These are phyloP conservation scores for Phytophthora quininea DNA, from an alignment of 352 stramenopile genomes.

Conservation along the genomic window DNA sequence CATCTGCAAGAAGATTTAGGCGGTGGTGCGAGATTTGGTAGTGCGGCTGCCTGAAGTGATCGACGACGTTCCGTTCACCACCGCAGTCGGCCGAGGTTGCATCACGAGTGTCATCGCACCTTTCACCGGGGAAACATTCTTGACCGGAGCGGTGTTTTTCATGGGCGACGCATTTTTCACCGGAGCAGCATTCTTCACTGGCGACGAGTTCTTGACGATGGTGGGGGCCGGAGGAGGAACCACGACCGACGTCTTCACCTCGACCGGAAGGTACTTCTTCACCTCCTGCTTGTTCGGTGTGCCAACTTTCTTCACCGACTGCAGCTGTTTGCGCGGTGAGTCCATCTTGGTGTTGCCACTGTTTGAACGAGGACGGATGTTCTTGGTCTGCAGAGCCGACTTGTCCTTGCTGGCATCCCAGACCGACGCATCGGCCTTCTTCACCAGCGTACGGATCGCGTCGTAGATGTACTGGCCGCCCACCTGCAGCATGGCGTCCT, in stretches of 20 bases:
- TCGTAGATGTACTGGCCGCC: conserved; percentile 21
- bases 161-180: neutral
- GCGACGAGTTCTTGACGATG: conserved; percentile 6
- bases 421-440: conserved; percentile 13
- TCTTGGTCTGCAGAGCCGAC: conserved; percentile 6
- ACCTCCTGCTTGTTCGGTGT: neutral
- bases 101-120: too few species aligned
- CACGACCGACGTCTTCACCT: neutral
- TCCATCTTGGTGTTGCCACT: conserved; percentile 1
- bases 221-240: conserved; percentile 17
- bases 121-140: too few species aligned
- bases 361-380: neutral
- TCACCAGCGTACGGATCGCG: conserved; percentile 18
- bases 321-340: neutral
- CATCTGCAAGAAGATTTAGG: too few species aligned
- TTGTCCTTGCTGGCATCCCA: conserved; percentile 25
- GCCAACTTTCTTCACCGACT: conserved; percentile 9
- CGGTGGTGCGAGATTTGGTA: too few species aligned
- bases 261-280: conserved; percentile 19
- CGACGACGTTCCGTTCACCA: too few species aligned
- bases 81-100: too few species aligned
- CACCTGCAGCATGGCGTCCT: conserved; percentile 27
- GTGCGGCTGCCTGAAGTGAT: too few species aligned
- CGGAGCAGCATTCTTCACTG: conserved; percentile 7
- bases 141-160: too few species aligned